A percentile compares a stretch with the other conserved stretches of the same genome.
These are phyloP conservation scores for Lichtheimia ramosa DNA, from an alignment of 371 early-diverging fungal genomes.

Conservation along the genomic window DNA sequence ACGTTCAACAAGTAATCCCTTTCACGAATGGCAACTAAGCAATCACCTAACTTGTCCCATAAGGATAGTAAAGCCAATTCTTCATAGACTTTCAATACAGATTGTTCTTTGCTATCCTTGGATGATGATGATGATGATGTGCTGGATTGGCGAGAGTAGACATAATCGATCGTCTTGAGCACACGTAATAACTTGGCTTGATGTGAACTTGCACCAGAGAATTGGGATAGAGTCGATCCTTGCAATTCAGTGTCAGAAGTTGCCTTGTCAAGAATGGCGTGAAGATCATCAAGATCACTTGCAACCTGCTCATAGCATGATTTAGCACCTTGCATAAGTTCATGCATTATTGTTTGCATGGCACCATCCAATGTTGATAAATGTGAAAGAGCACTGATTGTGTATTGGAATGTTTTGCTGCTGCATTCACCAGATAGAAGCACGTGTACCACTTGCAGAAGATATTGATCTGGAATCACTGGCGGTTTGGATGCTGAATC, in stretches of 20 bases:
- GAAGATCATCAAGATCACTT: constrained; percentile 66
- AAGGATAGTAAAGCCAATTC: constrained; percentile 69
- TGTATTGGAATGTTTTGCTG: constrained; percentile 92
- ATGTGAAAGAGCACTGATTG: constrained; percentile 86
- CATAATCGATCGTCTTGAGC: constrained; percentile 91
- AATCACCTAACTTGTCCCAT: constrained; percentile 81
- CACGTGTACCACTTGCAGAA: constrained; percentile 83
- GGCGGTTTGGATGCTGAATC: constrained; percentile 62
- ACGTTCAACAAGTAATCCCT: constrained; percentile 83
- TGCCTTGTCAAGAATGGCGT: constrained; percentile 54
- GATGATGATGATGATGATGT: constrained; percentile 10
- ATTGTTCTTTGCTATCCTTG: constrained; percentile 23
- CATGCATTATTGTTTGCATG: constrained; percentile 72
- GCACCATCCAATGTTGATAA: constrained; percentile 76
- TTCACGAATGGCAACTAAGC: constrained; percentile 72
- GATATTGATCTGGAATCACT: constrained; percentile 68
- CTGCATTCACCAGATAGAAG: constrained; percentile 91
- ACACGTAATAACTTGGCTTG: constrained; percentile 93
- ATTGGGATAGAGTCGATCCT: constrained; percentile 60
- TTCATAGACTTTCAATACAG: constrained; percentile 68
- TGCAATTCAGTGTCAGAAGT: constrained; percentile 67
- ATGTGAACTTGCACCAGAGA: constrained; percentile 82
- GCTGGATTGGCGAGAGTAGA: constrained; percentile 54
- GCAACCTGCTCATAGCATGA: constrained; percentile 70
- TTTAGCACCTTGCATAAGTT: constrained; percentile 73